Base-by-base conservation (phyloP, 805 yeast genomes). In the Candida awuae region DNA sequence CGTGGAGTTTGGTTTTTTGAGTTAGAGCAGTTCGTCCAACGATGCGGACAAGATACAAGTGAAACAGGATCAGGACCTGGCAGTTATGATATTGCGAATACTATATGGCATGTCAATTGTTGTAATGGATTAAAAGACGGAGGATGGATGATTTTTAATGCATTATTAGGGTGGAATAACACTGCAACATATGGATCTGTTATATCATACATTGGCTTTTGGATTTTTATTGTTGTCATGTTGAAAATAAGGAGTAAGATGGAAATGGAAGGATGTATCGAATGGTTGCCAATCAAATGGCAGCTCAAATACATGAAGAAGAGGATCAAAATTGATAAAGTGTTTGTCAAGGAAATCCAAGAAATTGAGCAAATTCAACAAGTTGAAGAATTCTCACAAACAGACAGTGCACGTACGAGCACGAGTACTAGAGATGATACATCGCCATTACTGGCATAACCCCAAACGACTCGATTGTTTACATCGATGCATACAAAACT, bases 1-100 rank as follows among this genome's bases (percentile, higher is more conserved):
- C 74, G 84, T 41, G 95, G 95, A 14, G 80, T 87, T 2, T 87
- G 97, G 97, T 85, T 82, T 54, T 69, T 84, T 43, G 96, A 87
- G 55, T 62, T 85, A 34, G 92, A 87, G 59, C 65, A 63, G 39
- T 87, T 79, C 59, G 85, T 86, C 41, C 71, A 75, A 41, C 61
- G 63, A 43, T 87, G 94, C 53, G 96, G 96, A 1, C 75, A 77
- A 53, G 97, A 87, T 51, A 82, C 85, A 55, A 72, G 84, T 30
- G 97, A 87, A 61, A 74, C 80, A 1, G 97, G 97, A 2, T 80
- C 81, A 29, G 97, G 97, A 0, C 95, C 95, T 0, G 97, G 97
- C 0, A 82, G 94, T 0, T 87, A 87, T 54, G 95, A 87, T 52
- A 79, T 87, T 17, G 48, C 72, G 16, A 73, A 69, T 34, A 77